These are phyloP conservation scores for Annulohypoxylon truncatum DNA, from an alignment of 2,329 filamentous ascomycete genomes.

Conservation along the genomic window DNA sequence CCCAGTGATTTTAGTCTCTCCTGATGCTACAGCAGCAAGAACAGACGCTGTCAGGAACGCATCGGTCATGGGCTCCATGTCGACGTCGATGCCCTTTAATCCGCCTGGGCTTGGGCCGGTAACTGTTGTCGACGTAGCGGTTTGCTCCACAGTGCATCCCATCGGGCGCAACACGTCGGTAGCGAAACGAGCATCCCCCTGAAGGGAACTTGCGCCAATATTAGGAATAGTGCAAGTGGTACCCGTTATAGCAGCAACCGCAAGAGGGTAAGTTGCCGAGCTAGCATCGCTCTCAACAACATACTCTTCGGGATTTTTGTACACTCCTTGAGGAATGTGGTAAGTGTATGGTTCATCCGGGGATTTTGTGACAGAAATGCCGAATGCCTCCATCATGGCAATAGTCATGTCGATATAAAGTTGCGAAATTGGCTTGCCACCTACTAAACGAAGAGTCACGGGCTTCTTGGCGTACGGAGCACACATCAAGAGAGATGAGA, in stretches of 20 bases:
- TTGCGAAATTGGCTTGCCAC: conserved; percentile 97
- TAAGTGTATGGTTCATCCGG: conserved; percentile 88
- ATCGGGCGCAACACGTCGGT: conserved; percentile 90
- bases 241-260: conserved; percentile 93
- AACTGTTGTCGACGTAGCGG: conserved; percentile 87
- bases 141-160: conserved; percentile 92
- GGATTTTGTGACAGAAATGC: conserved; percentile 82
- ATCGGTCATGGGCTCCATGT: conserved; percentile 99
- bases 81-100: conserved; percentile 80
- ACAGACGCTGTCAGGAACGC: conserved; percentile 96
- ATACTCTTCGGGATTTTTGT: conserved; percentile 87
- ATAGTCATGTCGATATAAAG: conserved; percentile 99
- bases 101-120: conserved; percentile 83
- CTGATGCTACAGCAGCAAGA: conserved; percentile 86
- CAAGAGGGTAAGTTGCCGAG: conserved; percentile 94
- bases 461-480: conserved; percentile 96
- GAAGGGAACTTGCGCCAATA: conserved; percentile 90
- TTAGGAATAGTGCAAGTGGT: conserved; percentile 97
- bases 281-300: conserved; percentile 96
- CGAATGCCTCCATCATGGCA: conserved; percentile 95
- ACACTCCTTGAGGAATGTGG: conserved; percentile 86
- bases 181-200: conserved; percentile 95
- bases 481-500: conserved; percentile 96
- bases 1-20: conserved; percentile 86
- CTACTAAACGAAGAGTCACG: conserved; percentile 88